Base-by-base conservation (phyloP, 2,329 filamentous ascomycete genomes). In the Mycosphaerelloides madeirae region DNA sequence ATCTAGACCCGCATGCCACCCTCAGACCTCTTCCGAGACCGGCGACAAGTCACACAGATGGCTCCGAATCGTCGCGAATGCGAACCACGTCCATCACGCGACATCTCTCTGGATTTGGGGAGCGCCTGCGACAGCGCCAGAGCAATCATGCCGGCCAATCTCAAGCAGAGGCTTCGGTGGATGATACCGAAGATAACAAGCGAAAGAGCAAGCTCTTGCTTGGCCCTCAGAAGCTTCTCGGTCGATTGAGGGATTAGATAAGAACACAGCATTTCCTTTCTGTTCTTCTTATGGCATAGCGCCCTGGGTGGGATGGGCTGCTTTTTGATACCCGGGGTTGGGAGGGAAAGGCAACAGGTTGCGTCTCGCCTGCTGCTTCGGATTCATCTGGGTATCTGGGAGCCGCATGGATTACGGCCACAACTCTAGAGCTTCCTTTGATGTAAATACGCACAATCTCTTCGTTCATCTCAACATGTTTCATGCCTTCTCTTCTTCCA, bases 191-290 rank as follows among this genome's bases (percentile, higher is more conserved):
- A 8, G 64, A 68, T 35, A 60, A 54, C 37, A 65, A 61, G 50
- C 52, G 64, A 42, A 71, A 68, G 52, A 65, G 61, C 40, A 65
- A 67, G 38, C 50, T 71, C n/a, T 46, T 68, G 41, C 54, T 71
- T 2, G 68, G 68, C 7, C 66, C 67, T 20, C 68, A 70, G 55
- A 71, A 68, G 52, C 56, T 71, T 29, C 49, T 71, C 28, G 58
- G 64, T 29, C 61, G 62, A 29, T 54, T 71, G 46, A 52, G 60
- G 31, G 61, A 64, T 44, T 56, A 53, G 18, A 37, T 25, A 25
- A n/a, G 22, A 20, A 5, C 31, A 37, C n/a, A 12, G 19, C 8
- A 37, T 37, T 20, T 22, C 34, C 25, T 20, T 37, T 37, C n/a
- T n/a, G n/a, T 22, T 11, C 13, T 37, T 37, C 22, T 25, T 37